Evolutionary conservation across 2,329 filamentous ascomycete genomes (phyloP), one percentile per base, ranked within the genome.

Genomic region (Harringtonia aguacate): DNA sequence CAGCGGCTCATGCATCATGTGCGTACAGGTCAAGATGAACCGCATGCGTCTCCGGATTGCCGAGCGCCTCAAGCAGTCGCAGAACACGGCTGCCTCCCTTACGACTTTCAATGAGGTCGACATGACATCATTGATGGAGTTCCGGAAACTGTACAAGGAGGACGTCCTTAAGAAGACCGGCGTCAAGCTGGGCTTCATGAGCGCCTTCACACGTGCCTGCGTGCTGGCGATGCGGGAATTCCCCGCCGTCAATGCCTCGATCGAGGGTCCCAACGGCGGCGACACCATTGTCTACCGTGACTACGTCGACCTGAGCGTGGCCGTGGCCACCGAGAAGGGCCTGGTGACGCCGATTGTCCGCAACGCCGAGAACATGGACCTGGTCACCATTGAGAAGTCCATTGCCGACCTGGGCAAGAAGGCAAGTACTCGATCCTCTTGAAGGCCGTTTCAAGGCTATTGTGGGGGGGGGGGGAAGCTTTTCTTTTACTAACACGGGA

Each of bases 31-130:
- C 58, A 98, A 98, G 76, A 98, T 98, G 92, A 97, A 97, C 73
- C 87, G 92, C 52, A 98, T 98, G 92, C 88, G 92, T 53, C 79
- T 97, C 49, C 83, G 92, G 50, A 98, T 97, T 55, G 87, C 92
- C 41, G 92, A 98, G 72, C 88, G 92, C 55, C 77, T 98, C 52
- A 98, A 98, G 79, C 92, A 98, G 64, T 97, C 92, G 18, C 92
- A 98, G 63, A 98, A 98, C 70, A 97, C 92, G 2, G 90, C 92
- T 41, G 92, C 92, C 36, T 95, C 92, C 4, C 74, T 98, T 43
- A 97, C 92, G 39, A 98, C 92, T 22, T 98, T 98, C 76, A 95
- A 98, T 65, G 90, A 97, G 67, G 92, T 98, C 49, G 92, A 98
- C 64, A 98, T 98, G 92, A 94, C 90, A 28, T 86, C 84, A 20